A percentile compares a stretch with the other conserved stretches of the same genome.
phyloP scores from a whole-genome alignment of 768 basidiomycete species.

The Jaapia argillacea region DNA sequence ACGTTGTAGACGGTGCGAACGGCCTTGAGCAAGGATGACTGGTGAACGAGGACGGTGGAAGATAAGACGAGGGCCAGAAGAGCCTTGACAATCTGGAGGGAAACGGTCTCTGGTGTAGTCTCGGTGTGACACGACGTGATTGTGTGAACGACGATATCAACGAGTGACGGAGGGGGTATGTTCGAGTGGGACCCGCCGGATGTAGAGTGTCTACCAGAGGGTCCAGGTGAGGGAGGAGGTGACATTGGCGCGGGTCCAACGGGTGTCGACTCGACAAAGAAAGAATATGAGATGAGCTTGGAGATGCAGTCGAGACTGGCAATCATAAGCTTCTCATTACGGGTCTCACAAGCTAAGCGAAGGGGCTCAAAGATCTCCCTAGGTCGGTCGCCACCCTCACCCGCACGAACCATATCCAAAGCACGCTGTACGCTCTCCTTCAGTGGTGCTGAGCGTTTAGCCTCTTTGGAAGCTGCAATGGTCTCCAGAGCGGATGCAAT shows the following conservation, averaged over 20 bases:
- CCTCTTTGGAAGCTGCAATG: slow-evolving; percentile 82
- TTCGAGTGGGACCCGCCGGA: slow-evolving; percentile 35
- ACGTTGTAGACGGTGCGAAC: slow-evolving; percentile 98
- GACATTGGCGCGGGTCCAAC: slow-evolving; percentile 41
- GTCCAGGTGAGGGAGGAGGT: slow-evolving; percentile 65
- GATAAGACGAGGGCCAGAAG: slow-evolving; percentile 85
- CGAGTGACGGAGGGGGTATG: slow-evolving; percentile 61
- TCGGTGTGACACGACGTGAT: slow-evolving; percentile 90
- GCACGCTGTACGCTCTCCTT: slow-evolving; percentile 78
- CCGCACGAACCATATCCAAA: slow-evolving; percentile 68
- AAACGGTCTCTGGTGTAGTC: slow-evolving; percentile 80
- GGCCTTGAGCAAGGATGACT: slow-evolving; percentile 90
- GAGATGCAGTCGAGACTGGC: slow-evolving; percentile 96
- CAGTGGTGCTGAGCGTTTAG: slow-evolving; percentile 71
- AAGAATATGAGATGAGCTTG: slow-evolving; percentile 95
- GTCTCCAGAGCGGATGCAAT: slow-evolving; percentile 80
- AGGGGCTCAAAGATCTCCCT: slow-evolving; percentile 94
- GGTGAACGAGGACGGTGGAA: slow-evolving; percentile 80
- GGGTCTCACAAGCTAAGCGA: slow-evolving; percentile 91
- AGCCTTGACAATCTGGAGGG: slow-evolving; percentile 94
- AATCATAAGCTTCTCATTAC: slow-evolving; percentile 89
- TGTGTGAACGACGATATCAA: slow-evolving; percentile 90
- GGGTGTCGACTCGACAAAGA: slow-evolving; percentile 69
- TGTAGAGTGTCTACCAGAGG: slow-evolving; percentile 32
- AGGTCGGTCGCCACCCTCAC: slow-evolving; percentile 66